Evolutionary conservation across 306 rosid genomes (phyloP).

Genomic region (Cyamopsis tetragonoloba): DNA sequence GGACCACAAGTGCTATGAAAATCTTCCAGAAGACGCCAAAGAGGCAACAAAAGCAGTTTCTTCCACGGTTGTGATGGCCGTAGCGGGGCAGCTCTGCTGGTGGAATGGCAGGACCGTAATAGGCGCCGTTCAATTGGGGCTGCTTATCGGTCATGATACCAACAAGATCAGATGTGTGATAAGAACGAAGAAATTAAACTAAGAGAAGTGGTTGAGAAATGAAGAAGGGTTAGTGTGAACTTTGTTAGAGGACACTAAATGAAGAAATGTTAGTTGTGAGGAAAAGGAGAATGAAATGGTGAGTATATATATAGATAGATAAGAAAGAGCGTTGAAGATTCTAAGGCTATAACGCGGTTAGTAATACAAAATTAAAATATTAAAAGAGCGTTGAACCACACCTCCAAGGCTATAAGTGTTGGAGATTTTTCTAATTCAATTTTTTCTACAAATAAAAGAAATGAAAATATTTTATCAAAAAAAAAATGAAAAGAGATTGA

Average conservation of each 20-base stretch:
- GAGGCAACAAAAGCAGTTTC: slow-evolving; percentile 37
- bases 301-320: not conserved
- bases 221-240: not conserved
- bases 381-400: too few species aligned
- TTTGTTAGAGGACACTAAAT: too few species aligned
- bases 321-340: not conserved
- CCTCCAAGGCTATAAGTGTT: not conserved
- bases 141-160: slow-evolving; percentile 23
- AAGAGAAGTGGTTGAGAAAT: too few species aligned
- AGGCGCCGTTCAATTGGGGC: slow-evolving; percentile 27
- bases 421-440: not conserved
- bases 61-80: not conserved
- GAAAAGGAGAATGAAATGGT: not conserved
- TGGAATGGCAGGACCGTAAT: slow-evolving; percentile 37
- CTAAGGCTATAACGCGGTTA: not conserved
- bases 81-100: not conserved
- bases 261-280: not conserved
- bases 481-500: not conserved
- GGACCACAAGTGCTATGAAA: slow-evolving; percentile 31
- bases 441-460: not conserved
- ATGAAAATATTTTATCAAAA: too few species aligned
- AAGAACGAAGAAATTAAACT: not conserved
- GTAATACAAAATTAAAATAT: too few species aligned
- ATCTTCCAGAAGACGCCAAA: slow-evolving; percentile 53
- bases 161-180: not conserved